Evolutionary conservation across 768 basidiomycete species (phyloP), one percentile per base, ranked within the genome.

Genomic region (Mycena chlorophos): DNA sequence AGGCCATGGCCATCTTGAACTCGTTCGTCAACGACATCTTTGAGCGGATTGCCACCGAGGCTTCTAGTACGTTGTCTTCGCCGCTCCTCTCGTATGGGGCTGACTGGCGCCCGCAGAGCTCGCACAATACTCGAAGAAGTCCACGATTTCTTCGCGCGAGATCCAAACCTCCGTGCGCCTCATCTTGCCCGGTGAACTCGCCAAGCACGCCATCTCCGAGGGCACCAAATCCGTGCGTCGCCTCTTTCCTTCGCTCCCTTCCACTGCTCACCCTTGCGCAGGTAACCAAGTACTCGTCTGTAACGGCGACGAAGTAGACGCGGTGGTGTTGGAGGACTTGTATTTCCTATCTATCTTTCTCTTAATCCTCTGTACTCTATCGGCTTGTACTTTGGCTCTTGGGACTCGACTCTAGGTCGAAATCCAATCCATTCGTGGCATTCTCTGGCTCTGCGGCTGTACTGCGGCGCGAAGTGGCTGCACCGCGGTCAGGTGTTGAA

Each of bases 11-110:
- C 51, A 89, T 89, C 69, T 74, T 88, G 61, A 87, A 89, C 78
- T 89, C 88, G 0, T 89, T 89, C 68, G 88, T 89, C 63, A 89
- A 89, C 66, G 88, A 89, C 62, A 89, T 89, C 67, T 89, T 89
- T 66, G 88, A 89, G 73, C 83, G 87, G 46, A 88, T 89, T 63
- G 87, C 86, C 47, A 81, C 82, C 4, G 86, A 87, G 67, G 85
- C 86, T 50, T 86, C 85, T 34, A 85, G 84, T 85, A 67, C 45
- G 83, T 65, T 31, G 6, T 49, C n/a, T 31, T 25, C 28, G 5
- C 22, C 10, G 10, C 10, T 29, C 27, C 26, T 20, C 30, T 19
- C 19, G 29, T 10, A 39, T 42, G 8, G 5, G 1, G 29, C 19
- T 27, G 52, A 13, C 25, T 46, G n/a, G n/a, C n/a, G n/a, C n/a